Evolutionary conservation across 495 filamentous ascomycete species (phyloP).

Genomic region (Pyronema omphalodes): DNA sequence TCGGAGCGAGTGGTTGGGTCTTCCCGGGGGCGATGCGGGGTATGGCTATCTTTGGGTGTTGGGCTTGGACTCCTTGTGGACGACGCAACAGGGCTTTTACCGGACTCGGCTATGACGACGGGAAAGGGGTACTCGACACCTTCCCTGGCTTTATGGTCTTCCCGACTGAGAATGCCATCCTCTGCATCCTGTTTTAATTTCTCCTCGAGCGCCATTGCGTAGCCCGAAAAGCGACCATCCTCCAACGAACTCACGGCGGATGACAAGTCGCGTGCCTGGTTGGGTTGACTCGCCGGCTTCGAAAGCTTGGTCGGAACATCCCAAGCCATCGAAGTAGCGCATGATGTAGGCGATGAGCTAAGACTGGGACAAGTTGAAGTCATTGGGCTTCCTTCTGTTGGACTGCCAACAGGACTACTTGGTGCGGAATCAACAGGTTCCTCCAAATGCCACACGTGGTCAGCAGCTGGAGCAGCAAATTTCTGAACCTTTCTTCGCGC

Average conservation of each 20-base stretch:
- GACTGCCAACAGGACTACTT: slow-evolving; percentile 11
- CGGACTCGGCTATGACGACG: slow-evolving; percentile 5
- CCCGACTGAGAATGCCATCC: background rate
- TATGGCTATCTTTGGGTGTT: too few relatives aligned
- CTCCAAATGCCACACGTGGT: slow-evolving; percentile 24
- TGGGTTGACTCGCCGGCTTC: slow-evolving; percentile 2
- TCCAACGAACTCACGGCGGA: slow-evolving; percentile 11
- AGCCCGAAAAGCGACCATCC: slow-evolving; percentile 18
- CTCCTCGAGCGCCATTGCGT: slow-evolving; percentile 15
- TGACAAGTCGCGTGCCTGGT: too few relatives aligned
- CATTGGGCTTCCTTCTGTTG: slow-evolving; percentile 9
- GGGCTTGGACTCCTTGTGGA: too few relatives aligned
- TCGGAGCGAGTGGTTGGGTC: slow-evolving; percentile 8
- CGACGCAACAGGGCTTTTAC: background rate
- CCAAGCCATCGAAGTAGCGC: slow-evolving; percentile 17
- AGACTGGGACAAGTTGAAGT: slow-evolving; percentile 19
- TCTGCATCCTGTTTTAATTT: slow-evolving; percentile 5
- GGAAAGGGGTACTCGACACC: slow-evolving; percentile 19
- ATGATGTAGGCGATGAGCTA: slow-evolving; percentile 22
- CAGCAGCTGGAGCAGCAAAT: slow-evolving; percentile 14
- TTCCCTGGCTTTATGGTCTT: slow-evolving; percentile 14
- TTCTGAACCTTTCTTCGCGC: slow-evolving; percentile 15
- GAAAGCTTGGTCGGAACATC: slow-evolving; percentile 9
- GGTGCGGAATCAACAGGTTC: slow-evolving; percentile 23
- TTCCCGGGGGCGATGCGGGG: background rate